A percentile compares a stretch with the other conserved stretches of the same genome.
These are phyloP conservation scores for Pythium utonaiense DNA, from an alignment of 352 stramenopile species.

Conservation along the genomic window DNA sequence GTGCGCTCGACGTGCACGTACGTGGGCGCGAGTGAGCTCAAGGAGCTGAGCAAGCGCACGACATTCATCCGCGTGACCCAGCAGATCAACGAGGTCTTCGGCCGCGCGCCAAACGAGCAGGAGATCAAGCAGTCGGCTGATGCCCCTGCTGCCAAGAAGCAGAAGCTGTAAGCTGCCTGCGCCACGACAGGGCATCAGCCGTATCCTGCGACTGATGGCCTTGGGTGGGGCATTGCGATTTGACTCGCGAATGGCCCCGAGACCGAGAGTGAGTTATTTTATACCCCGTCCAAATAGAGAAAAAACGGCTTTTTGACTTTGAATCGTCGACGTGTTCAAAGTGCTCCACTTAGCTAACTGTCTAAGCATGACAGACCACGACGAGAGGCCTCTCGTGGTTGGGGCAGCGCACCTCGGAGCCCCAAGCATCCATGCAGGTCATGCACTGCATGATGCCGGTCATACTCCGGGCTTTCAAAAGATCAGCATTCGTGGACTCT, in stretches of 20 bases:
- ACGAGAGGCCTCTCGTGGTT: too few species aligned
- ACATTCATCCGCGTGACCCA: conserved; percentile 93
- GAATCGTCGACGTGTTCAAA: too few species aligned
- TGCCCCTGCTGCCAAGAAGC: conserved; percentile 38
- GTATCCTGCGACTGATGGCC: background rate
- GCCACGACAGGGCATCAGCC: background rate
- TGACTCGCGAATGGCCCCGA: background rate
- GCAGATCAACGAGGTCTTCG: conserved; percentile 91
- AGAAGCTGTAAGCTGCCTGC: conserved; percentile 34
- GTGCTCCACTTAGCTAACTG: too few species aligned
- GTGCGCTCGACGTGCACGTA: conserved; percentile 92
- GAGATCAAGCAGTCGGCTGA: conserved; percentile 42
- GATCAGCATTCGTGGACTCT: too few species aligned
- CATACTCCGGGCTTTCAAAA: too few species aligned
- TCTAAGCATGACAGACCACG: background rate
- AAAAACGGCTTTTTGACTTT: conserved; percentile 1
- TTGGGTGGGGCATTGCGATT: background rate
- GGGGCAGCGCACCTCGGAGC: too few species aligned
- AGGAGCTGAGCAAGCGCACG: conserved; percentile 92
- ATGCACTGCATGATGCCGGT: too few species aligned
- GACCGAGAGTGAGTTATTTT: conserved; percentile 4
- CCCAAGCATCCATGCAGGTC: too few species aligned
- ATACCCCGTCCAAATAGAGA: conserved; percentile 7
- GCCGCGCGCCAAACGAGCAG: conserved; percentile 73
- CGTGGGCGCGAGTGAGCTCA: conserved; percentile 84